Conservation (phyloP, 108 stramenopile species). For the Skeletonema potamos region DNA sequence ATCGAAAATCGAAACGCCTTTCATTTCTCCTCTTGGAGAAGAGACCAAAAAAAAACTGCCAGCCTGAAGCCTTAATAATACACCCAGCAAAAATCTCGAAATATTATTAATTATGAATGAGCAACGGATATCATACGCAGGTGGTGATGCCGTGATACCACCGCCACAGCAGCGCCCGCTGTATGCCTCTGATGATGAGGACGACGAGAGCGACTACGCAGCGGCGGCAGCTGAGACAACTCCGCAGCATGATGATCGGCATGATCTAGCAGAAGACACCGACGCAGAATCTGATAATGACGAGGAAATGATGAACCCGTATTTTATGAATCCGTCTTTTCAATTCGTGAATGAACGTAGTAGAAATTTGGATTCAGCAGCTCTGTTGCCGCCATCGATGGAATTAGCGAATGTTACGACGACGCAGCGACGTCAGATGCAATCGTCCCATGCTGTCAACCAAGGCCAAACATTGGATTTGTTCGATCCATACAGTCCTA, state of each 20-base stretch:
- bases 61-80: too few species aligned
- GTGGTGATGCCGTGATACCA: background rate
- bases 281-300: conserved; percentile 9
- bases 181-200: background rate
- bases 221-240: background rate
- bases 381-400: conserved; percentile 19
- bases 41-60: too few species aligned
- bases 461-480: background rate
- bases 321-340: conserved; percentile 30
- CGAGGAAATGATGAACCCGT: conserved; percentile 36
- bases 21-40: too few species aligned
- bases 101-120: background rate
- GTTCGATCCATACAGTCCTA: conserved; percentile 40
- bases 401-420: conserved; percentile 6
- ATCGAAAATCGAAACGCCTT: too few species aligned
- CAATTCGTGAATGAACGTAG: background rate
- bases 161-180: background rate
- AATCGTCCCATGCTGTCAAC: background rate
- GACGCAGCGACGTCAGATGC: background rate
- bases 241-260: background rate
- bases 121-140: background rate
- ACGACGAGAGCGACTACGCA: background rate
- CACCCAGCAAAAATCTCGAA: too few species aligned
- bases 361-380: conserved; percentile 4
- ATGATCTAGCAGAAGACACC: background rate